Conservation (phyloP, 1,139 yeast genomes). For the Hemisphaericaspora lyxosophila region DNA sequence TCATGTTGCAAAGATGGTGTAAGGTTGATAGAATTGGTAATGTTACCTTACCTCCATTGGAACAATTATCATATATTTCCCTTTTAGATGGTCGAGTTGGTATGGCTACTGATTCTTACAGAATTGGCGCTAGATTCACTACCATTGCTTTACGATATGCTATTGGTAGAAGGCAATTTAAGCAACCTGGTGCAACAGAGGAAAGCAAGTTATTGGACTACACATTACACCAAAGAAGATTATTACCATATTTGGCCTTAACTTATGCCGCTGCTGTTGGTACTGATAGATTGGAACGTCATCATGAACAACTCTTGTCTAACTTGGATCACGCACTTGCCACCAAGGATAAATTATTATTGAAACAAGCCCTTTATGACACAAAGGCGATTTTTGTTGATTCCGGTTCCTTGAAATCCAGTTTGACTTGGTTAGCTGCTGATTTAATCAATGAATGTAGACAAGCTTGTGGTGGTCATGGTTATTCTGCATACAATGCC, state of each 20-base stretch:
- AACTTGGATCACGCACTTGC: conserved; percentile 56
- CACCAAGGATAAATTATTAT: conserved; percentile 41
- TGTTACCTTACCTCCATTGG: conserved; percentile 76
- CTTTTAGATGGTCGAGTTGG: conserved; percentile 84
- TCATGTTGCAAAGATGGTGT: conserved; percentile 79
- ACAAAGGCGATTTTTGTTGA: conserved; percentile 80
- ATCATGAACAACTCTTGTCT: conserved; percentile 51
- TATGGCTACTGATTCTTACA: conserved; percentile 83
- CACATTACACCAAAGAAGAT: conserved; percentile 82
- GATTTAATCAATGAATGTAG: conserved; percentile 82
- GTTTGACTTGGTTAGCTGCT: conserved; percentile 84
- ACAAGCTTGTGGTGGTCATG: conserved; percentile 98
- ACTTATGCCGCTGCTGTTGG: conserved; percentile 78
- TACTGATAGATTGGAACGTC: conserved; percentile 61
- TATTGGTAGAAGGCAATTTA: conserved; percentile 86
- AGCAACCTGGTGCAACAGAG: conserved; percentile 31
- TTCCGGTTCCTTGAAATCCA: conserved; percentile 87
- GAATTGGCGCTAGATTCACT: conserved; percentile 74
- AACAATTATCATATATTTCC: conserved; percentile 85
- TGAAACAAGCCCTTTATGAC: conserved; percentile 53
- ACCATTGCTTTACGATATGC: conserved; percentile 89
- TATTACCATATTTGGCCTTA: conserved; percentile 76
- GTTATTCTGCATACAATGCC: conserved; percentile 86
- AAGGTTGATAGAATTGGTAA: conserved; percentile 68
- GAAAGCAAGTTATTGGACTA: conserved; percentile 77